Conservation (phyloP, 768 basidiomycete genomes). For the Boletus subparvulus region DNA sequence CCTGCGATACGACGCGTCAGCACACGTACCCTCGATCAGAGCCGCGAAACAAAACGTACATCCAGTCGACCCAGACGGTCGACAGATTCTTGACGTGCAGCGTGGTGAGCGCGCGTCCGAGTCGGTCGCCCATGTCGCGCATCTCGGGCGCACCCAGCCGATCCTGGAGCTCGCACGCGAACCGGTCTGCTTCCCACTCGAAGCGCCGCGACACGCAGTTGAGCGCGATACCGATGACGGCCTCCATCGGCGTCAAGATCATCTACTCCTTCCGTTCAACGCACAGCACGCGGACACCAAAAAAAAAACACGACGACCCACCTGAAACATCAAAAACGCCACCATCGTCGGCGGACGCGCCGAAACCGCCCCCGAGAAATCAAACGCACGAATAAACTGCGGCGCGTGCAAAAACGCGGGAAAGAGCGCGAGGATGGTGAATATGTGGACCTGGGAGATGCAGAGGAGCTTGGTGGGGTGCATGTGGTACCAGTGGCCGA, state of each 20-base stretch:
- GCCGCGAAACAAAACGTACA: conserved; percentile 40
- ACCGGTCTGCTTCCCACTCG: conserved; percentile 92
- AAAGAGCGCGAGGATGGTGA: conserved; percentile 82
- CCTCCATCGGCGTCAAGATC: conserved; percentile 78
- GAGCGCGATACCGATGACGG: conserved; percentile 67
- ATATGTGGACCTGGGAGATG: conserved; percentile 85
- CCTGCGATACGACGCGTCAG: conserved; percentile 34
- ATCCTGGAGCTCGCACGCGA: conserved; percentile 72
- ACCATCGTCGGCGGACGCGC: conserved; percentile 75
- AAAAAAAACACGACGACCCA: conserved; percentile 2
- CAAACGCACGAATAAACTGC: conserved; percentile 76
- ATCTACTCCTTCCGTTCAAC: conserved; percentile 41
- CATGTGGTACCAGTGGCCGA: conserved; percentile 93
- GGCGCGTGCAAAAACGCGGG: conserved; percentile 86
- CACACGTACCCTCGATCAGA: neutral
- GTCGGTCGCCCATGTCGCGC: conserved; percentile 82
- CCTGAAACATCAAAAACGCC: conserved; percentile 86
- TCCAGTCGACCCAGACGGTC: conserved; percentile 92
- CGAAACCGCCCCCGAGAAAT: conserved; percentile 66
- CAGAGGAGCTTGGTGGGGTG: conserved; percentile 89
- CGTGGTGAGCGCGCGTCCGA: conserved; percentile 77
- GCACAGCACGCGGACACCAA: too few species aligned
- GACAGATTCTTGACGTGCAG: conserved; percentile 92
- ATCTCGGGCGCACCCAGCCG: conserved; percentile 48
- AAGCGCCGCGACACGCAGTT: conserved; percentile 83